Percentiles rank a stretch among this genome's conserved stretches.
phyloP scores from a whole-genome alignment of 75 land plant genomes.

The Ceratopteris richardii region DNA sequence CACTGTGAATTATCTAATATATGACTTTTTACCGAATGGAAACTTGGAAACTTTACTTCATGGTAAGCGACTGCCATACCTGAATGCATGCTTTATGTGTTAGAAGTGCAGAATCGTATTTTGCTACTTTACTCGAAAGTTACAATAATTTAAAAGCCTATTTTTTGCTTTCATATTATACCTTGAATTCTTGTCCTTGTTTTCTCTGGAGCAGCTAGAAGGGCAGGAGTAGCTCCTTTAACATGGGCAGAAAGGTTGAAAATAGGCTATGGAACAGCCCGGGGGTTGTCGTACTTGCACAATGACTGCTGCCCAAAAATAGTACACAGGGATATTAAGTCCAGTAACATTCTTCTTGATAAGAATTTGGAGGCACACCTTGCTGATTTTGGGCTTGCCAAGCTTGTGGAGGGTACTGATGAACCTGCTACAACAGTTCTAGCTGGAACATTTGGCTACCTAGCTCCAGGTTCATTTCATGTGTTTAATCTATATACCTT shows the following conservation, averaged over 20 bases:
- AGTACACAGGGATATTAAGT: slow-evolving; percentile 28
- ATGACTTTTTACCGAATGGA: slow-evolving; percentile 24
- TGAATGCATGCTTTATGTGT: background rate
- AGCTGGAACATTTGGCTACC: slow-evolving; percentile 30
- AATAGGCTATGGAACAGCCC: background rate
- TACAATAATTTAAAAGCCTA: no score
- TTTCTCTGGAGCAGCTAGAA: slow-evolving; percentile 13
- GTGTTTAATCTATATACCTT: background rate
- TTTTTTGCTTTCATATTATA: no score
- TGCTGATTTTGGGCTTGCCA: slow-evolving; percentile 16
- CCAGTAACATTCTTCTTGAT: slow-evolving; percentile 19
- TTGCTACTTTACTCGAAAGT: background rate
- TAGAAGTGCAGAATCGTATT: background rate
- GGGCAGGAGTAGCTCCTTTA: slow-evolving; percentile 14
- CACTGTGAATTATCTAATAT: slow-evolving; percentile 22
- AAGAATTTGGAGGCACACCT: slow-evolving; percentile 14
- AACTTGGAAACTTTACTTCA: slow-evolving; percentile 25
- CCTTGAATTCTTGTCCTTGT: no score
- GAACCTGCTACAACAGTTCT: slow-evolving; percentile 13
- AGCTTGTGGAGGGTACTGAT: slow-evolving; percentile 7
- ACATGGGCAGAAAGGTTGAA: slow-evolving; percentile 2
- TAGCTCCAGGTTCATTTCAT: slow-evolving; percentile 20
- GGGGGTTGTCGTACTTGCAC: slow-evolving; percentile 4
- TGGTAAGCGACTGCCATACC: slow-evolving; percentile 3
- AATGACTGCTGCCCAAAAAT: slow-evolving; percentile 23